These are phyloP conservation scores for Fusarium duplospermum DNA, from an alignment of 2,329 filamentous ascomycete genomes.

Conservation along the genomic window DNA sequence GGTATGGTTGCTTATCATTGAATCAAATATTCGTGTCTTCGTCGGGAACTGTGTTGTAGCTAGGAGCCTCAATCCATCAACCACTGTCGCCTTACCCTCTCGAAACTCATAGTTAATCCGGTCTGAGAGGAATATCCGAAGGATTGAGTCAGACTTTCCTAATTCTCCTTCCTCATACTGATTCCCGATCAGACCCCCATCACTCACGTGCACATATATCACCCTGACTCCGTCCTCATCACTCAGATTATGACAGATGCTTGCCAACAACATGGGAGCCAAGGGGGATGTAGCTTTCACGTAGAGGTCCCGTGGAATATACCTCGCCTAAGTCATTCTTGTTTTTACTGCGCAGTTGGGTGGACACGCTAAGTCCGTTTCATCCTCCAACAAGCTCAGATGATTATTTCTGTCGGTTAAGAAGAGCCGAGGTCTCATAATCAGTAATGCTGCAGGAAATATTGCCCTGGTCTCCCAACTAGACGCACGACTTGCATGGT, in stretches of 20 bases:
- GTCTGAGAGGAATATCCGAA: background rate
- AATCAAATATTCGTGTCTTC: background rate
- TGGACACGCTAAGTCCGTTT: background rate
- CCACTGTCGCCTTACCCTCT: background rate
- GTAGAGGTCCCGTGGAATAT: background rate
- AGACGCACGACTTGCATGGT: background rate
- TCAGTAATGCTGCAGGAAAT: background rate
- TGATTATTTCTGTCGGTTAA: background rate
- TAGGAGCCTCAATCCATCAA: background rate
- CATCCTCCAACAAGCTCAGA: background rate
- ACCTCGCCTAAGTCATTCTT: background rate
- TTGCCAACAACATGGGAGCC: background rate
- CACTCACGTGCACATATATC: background rate
- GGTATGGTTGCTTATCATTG: background rate
- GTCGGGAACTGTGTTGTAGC: background rate
- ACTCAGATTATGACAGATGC: too few relatives aligned
- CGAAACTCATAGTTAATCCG: background rate
- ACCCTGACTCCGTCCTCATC: background rate
- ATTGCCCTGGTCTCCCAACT: background rate
- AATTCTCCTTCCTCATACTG: background rate
- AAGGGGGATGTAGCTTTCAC: background rate
- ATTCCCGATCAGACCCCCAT: background rate
- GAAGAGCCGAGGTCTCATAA: background rate
- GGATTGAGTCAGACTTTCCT: background rate
- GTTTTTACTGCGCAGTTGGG: background rate